Percentiles rank a stretch among this genome's conserved stretches.
These are phyloP conservation scores for Nitzschia palea DNA, from an alignment of 108 stramenopile genomes.

Conservation along the genomic window DNA sequence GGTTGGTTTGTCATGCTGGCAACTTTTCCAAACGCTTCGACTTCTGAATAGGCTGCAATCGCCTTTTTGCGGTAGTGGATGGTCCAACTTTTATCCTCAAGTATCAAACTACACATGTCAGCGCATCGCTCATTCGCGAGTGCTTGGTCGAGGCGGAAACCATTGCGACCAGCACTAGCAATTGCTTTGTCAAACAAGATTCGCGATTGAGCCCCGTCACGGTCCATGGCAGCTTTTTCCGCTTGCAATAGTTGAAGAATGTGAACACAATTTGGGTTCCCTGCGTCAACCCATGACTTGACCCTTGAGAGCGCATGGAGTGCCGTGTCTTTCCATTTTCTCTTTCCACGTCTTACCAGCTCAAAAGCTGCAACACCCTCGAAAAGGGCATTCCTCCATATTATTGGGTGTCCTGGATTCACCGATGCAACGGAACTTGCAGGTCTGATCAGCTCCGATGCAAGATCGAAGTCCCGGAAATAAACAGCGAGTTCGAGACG, in stretches of 20 bases:
- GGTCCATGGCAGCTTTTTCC: neutral
- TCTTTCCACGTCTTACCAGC: neutral
- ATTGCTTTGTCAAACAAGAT: neutral
- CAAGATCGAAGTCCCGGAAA: conserved; percentile 12
- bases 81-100: neutral
- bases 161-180: neutral
- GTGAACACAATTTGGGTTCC: conserved; percentile 14
- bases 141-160: neutral
- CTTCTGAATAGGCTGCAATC: neutral
- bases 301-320: neutral
- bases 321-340: neutral
- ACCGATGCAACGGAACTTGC: neutral
- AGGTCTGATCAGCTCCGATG: neutral
- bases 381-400: conserved; percentile 2
- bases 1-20: neutral
- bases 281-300: conserved; percentile 4
- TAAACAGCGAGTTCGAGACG: conserved; percentile 10
- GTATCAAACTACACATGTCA: neutral
- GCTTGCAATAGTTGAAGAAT: conserved; percentile 17
- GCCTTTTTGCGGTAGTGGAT: neutral
- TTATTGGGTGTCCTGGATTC: neutral
- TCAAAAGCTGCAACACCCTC: conserved; percentile 15
- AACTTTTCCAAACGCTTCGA: neutral
- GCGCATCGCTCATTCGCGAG: conserved; percentile 13
- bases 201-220: neutral